Evolutionary conservation across 2,329 filamentous ascomycete genomes (phyloP).

Genomic region (Escovopsis sp.): DNA sequence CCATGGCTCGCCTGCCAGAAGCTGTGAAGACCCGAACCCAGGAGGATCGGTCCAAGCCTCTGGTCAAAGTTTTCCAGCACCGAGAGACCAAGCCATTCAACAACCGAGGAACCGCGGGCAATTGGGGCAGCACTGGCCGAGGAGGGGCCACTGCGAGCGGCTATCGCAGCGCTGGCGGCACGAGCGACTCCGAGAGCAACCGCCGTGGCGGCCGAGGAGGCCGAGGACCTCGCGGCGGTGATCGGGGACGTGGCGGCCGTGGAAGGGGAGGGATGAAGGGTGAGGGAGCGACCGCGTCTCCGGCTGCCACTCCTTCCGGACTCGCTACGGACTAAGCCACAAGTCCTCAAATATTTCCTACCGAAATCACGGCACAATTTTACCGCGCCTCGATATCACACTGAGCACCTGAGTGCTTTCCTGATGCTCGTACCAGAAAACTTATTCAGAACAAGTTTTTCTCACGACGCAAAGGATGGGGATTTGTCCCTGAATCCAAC

Average conservation of each 20-base stretch:
- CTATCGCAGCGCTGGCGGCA: constrained; percentile 71
- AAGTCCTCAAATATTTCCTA: neutral
- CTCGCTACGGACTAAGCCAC: constrained; percentile 23
- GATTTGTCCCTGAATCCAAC: constrained; percentile 6
- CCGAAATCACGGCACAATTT: neutral
- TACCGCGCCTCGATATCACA: no score
- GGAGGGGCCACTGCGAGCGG: constrained; percentile 49
- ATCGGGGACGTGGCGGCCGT: constrained; percentile 40
- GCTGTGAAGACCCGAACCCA: constrained; percentile 60
- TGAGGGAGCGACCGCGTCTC: constrained; percentile 38
- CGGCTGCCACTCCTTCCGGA: constrained; percentile 35
- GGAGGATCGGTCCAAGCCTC: constrained; percentile 62
- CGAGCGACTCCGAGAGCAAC: constrained; percentile 49
- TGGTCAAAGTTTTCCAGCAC: constrained; percentile 71
- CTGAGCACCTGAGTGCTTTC: neutral
- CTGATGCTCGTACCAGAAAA: constrained; percentile 6
- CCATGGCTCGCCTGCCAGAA: constrained; percentile 57
- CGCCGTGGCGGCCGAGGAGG: constrained; percentile 40
- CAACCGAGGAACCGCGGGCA: constrained; percentile 49
- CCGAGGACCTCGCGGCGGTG: constrained; percentile 41
- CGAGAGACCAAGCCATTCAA: constrained; percentile 40
- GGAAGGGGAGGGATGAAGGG: constrained; percentile 44
- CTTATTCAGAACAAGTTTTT: constrained; percentile 4
- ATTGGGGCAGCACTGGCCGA: constrained; percentile 50
- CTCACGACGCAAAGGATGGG: constrained; percentile 9